Evolutionary conservation across 495 filamentous ascomycete species (phyloP).

Genomic region (Immersiella caudata): DNA sequence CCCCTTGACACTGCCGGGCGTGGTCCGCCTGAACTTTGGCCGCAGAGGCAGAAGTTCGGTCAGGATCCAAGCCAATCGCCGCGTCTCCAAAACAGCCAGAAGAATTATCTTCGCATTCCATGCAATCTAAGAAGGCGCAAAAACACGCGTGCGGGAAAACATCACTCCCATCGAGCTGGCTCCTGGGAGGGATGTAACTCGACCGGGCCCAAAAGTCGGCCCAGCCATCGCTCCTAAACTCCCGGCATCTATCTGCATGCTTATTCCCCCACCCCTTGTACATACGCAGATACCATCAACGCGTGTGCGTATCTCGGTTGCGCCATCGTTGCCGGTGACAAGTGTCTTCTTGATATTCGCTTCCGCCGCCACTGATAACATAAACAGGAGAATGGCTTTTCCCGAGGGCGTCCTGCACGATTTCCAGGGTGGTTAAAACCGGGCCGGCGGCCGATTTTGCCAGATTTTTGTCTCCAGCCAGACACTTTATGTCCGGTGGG

Average conservation of each 20-base stretch:
- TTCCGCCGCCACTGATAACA: conserved; percentile 20
- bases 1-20: conserved; percentile 3
- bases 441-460: conserved; percentile 52
- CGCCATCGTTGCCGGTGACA: conserved; percentile 3
- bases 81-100: neutral
- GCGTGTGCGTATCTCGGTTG: neutral
- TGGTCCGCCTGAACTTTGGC: conserved; percentile 1
- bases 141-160: conserved; percentile 4
- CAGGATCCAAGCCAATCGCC: conserved; percentile 12
- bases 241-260: conserved; percentile 2
- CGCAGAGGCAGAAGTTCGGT: neutral
- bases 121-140: neutral
- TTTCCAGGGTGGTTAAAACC: conserved; percentile 31
- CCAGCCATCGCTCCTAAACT: neutral
- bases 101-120: neutral
- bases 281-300: neutral
- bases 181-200: neutral
- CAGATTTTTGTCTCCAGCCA: conserved; percentile 38
- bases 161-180: conserved; percentile 7
- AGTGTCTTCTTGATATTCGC: conserved; percentile 15
- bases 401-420: conserved; percentile 21
- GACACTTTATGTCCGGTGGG: conserved; percentile 24
- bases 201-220: neutral
- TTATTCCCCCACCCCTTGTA: conserved; percentile 7
- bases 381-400: conserved; percentile 9